These are phyloP conservation scores for Calvatia gigantea DNA, from an alignment of 768 basidiomycete species.

Conservation along the genomic window DNA sequence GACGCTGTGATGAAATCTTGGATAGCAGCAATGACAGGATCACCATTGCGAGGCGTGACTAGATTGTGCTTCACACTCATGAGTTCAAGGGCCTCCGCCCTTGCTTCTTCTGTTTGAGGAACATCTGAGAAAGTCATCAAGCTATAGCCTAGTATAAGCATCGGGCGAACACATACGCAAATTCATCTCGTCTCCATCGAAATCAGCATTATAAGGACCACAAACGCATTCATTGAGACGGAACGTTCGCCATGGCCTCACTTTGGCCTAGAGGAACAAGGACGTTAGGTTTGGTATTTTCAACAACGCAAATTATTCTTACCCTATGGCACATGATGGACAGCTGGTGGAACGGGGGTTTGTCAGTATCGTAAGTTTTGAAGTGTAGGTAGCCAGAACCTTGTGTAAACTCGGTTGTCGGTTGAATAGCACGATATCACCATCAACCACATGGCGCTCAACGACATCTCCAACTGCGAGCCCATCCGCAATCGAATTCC, in stretches of 20 bases:
- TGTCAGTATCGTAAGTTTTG: background rate
- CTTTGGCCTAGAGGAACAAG: conserved; percentile 55
- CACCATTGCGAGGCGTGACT: conserved; percentile 96
- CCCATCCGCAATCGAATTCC: conserved; percentile 75
- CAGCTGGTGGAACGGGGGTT: conserved; percentile 42
- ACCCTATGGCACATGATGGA: conserved; percentile 99
- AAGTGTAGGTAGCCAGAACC: conserved; percentile 30
- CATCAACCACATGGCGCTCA: conserved; percentile 92
- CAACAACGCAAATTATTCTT: conserved; percentile 18
- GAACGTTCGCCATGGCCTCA: conserved; percentile 97
- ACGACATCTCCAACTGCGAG: conserved; percentile 88
- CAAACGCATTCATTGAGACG: conserved; percentile 98
- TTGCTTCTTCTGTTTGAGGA: conserved; percentile 97
- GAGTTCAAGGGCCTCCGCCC: conserved; percentile 93
- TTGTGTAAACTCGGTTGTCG: conserved; percentile 98
- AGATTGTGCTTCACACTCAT: conserved; percentile 98
- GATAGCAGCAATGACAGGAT: conserved; percentile 98
- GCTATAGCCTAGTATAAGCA: background rate
- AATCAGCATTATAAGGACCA: conserved; percentile 98
- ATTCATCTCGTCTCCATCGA: conserved; percentile 99
- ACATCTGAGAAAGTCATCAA: conserved; percentile 57
- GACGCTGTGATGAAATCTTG: conserved; percentile 99
- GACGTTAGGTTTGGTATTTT: no score
- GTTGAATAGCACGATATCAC: conserved; percentile 96
- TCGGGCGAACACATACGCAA: conserved; percentile 60